These are phyloP conservation scores for Lodderomyces pseudojiufengensis DNA, from an alignment of 1,139 yeast species.

Conservation along the genomic window DNA sequence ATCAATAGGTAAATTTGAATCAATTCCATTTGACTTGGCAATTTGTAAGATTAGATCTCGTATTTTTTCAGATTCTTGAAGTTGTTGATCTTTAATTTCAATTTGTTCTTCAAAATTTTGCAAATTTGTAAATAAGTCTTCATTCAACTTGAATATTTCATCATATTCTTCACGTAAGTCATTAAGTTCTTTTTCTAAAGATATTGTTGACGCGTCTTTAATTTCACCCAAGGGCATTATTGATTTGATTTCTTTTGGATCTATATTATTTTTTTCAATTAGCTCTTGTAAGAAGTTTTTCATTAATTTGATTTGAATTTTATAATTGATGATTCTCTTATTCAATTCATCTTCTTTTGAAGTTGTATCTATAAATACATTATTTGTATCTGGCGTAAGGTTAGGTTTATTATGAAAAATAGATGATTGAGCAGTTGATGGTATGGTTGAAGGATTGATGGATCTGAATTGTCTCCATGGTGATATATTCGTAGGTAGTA, in stretches of 20 bases:
- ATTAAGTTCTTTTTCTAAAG: slow-evolving; percentile 15
- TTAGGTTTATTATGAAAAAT: slow-evolving; percentile 14
- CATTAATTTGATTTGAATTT: slow-evolving; percentile 41
- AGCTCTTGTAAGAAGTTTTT: slow-evolving; percentile 39
- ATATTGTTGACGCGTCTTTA: slow-evolving; percentile 15
- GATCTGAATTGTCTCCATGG: slow-evolving; percentile 36
- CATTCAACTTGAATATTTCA: slow-evolving; percentile 34
- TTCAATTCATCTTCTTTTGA: slow-evolving; percentile 31
- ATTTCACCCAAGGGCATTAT: background rate
- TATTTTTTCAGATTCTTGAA: slow-evolving; percentile 10
- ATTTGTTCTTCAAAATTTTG: slow-evolving; percentile 33
- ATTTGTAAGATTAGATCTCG: slow-evolving; percentile 16
- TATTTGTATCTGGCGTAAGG: background rate
- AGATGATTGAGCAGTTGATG: background rate
- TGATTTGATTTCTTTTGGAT: slow-evolving; percentile 5
- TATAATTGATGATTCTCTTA: slow-evolving; percentile 40
- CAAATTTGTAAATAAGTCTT: slow-evolving; percentile 36
- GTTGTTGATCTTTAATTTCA: slow-evolving; percentile 23
- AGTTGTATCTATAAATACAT: slow-evolving; percentile 5
- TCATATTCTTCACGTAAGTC: slow-evolving; percentile 29
- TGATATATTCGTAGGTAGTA: slow-evolving; percentile 10
- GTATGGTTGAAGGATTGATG: background rate
- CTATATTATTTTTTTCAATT: slow-evolving; percentile 24
- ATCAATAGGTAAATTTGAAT: slow-evolving; percentile 16
- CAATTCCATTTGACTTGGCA: slow-evolving; percentile 7